Base-by-base conservation (phyloP, 495 filamentous ascomycete species). In the Podospora bellae-mahoneyi region DNA sequence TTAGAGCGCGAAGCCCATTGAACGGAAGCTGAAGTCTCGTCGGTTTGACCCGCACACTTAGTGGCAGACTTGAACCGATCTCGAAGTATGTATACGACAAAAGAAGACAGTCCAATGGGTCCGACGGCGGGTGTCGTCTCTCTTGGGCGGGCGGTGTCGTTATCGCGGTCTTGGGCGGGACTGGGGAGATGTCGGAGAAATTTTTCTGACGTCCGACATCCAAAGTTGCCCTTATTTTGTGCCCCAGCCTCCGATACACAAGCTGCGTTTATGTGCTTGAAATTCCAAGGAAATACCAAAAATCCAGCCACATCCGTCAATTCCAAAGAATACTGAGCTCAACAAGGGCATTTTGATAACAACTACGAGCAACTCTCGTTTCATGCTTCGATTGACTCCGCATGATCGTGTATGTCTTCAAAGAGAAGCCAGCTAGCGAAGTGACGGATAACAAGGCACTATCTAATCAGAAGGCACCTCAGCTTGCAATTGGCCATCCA, bases 221-320 rank as follows among this genome's bases (percentile, higher is more conserved):
- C 71, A 75, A 77, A 69, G 74, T 78, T 79, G 78, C 80, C 80
- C 79, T 81, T 70, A 78, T 76, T 78, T 81, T 71, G 70, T 78
- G 78, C 80, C 80, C 80, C 77, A 80, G 72, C 64, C 30, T 66
- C 65, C 62, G 80, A 82, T 81, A 81, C 80, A 81, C 79, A 80
- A 32, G 30, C 30, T 32, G 3, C 30, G 30, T 5, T 7, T 32
- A 7, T 4, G 4, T 6, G 4, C 30, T 7, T 32, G 30, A 32
- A 32, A 77, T 66, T 60, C 26, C 60, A 34, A 66, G 58, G 26
- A 66, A 64, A 74, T 69, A 23, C 32, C 53, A 18, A 59, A 44
- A 64, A 64, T 62, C 23, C 28, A 18, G 9, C 10, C 39, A 48
- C 39, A 48, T 48, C 39, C 39, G 39, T 48, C 39, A 48, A 48